Conservation (phyloP, 2,329 filamentous ascomycete genomes). For the Botrytis fabae region DNA sequence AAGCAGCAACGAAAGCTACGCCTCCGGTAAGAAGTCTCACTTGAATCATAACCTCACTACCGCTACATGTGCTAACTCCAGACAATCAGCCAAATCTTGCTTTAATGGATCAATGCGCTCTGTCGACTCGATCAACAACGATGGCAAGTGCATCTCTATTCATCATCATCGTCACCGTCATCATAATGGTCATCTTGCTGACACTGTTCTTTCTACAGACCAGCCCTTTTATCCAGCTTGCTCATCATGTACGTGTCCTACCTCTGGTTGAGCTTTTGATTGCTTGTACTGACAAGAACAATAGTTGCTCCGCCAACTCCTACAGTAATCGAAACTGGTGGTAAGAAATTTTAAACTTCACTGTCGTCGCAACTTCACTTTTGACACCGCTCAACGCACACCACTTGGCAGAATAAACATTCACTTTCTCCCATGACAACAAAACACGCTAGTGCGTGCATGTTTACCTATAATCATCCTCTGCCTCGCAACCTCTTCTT, state of each 20-base stretch:
- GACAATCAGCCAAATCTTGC: not conserved
- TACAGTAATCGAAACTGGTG: not conserved
- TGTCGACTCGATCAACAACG: not conserved
- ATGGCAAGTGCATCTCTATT: too few species aligned
- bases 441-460: slow-evolving; percentile 14
- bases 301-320: not conserved
- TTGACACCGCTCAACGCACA: not conserved
- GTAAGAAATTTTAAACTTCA: slow-evolving; percentile 3
- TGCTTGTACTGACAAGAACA: not conserved
- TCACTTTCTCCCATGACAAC: not conserved
- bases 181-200: not conserved
- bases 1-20: not conserved
- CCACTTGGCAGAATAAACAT: not conserved
- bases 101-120: not conserved
- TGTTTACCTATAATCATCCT: not conserved
- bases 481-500: not conserved
- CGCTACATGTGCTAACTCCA: not conserved
- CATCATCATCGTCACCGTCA: not conserved
- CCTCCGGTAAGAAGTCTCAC: not conserved
- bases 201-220: not conserved
- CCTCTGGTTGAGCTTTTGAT: not conserved
- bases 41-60: not conserved
- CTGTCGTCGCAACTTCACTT: not conserved
- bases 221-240: not conserved
- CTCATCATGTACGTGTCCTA: not conserved